Evolutionary conservation across 495 filamentous ascomycete genomes (phyloP), one percentile per base, ranked within the genome.

Genomic region (Platismatia glauca): DNA sequence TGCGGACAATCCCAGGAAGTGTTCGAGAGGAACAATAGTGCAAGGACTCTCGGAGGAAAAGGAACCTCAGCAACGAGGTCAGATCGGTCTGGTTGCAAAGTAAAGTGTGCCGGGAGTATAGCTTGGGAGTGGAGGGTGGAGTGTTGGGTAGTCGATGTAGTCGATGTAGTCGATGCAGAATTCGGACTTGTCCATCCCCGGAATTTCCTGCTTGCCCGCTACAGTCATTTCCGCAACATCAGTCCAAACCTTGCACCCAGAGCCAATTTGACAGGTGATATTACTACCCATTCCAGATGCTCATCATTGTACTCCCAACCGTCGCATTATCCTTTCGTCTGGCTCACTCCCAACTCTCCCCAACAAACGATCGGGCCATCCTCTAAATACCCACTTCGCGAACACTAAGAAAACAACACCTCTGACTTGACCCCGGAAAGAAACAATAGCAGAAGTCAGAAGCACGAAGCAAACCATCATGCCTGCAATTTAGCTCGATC

Each of bases 141-240:
- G 37, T 33, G 35, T 39, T 62, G 37, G 24, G 39, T 33, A 44
- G 20, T 34, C 39, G 35, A 41, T 63, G 60, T 35, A 35, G 34
- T n/a, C n/a, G n/a, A n/a, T n/a, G 39, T 33, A 44, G 20, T 34
- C 39, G 35, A 41, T 63, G 60, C 48, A 35, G 34, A 34, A n/a
- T 41, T 55, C 37, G 55, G 43, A 43, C 60, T 62, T 62, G 60
- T 63, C 41, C 60, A 55, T 46, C 33, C 38, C n/a, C 61, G 61
- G 55, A 43, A 63, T 57, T 63, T 58, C 61, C 58, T 22, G 55
- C 41, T 57, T 22, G 39, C 41, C n/a, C 41, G 56, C 55, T n/a
- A 50, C 53, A 31, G 33, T 41, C 61, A 58, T 34, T 57, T 44
- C 27, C 33, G 55, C 18, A 57, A 39, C n/a, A 27, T 27, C 39